These are phyloP conservation scores for Leucocoprinus sp. DNA, from an alignment of 768 basidiomycete species.

Conservation along the genomic window DNA sequence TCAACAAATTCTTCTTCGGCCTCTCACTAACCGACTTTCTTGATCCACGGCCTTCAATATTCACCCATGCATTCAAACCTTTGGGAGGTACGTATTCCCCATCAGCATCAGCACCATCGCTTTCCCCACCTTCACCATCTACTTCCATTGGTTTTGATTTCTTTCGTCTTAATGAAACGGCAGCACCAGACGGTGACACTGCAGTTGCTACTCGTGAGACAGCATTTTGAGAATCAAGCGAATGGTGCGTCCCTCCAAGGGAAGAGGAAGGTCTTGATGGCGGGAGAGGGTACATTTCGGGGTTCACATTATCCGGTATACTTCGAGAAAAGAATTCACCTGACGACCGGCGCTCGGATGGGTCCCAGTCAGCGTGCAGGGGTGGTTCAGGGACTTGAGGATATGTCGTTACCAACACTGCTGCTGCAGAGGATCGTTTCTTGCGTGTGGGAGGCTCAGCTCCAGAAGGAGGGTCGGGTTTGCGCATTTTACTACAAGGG, in stretches of 20 bases:
- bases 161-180: constrained; percentile 35
- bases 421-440: constrained; percentile 41
- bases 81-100: constrained; percentile 43
- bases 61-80: constrained; percentile 36
- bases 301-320: constrained; percentile 19
- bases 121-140: constrained; percentile 45
- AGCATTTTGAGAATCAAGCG: constrained; percentile 13
- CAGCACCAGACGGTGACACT: constrained; percentile 18
- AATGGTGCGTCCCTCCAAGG: constrained; percentile 25
- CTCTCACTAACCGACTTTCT: constrained; percentile 22
- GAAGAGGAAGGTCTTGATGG: constrained; percentile 20
- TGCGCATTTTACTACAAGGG: constrained; percentile 72
- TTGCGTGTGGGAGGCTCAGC: constrained; percentile 23
- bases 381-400: constrained; percentile 17
- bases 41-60: constrained; percentile 43
- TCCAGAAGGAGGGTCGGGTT: constrained; percentile 53
- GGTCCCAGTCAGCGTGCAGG: constrained; percentile 28
- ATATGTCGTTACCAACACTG: constrained; percentile 22
- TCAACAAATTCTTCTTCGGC: constrained; percentile 17
- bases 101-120: constrained; percentile 66
- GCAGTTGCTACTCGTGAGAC: constrained; percentile 20
- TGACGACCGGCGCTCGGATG: constrained; percentile 11
- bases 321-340: constrained; percentile 5
- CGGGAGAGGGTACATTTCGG: constrained; percentile 29
- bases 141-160: constrained; percentile 38